A percentile compares a stretch with the other conserved stretches of the same genome.
phyloP scores from a whole-genome alignment of 2,329 filamentous ascomycete species.

The Arthrinium phaeospermum region DNA sequence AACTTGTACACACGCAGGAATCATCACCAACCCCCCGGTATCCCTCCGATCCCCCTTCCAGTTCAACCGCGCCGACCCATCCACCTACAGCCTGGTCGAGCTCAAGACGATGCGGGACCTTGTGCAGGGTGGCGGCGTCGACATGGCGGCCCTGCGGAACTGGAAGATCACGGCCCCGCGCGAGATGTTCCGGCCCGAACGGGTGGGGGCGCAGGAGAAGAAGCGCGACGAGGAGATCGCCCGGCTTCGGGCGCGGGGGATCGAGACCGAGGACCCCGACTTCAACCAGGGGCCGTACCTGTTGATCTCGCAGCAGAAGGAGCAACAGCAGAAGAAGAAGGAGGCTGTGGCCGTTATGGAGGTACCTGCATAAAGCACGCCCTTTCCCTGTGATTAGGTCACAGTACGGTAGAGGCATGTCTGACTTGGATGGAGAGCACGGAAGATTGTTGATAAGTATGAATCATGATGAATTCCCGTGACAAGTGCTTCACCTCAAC shows the following conservation, averaged over 20 bases:
- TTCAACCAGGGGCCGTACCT: background rate
- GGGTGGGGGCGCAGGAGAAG: background rate
- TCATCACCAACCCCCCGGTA: background rate
- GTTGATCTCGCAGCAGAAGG: background rate
- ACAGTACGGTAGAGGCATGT: too few relatives aligned
- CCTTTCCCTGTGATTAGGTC: too few relatives aligned
- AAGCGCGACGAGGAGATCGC: background rate
- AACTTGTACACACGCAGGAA: background rate
- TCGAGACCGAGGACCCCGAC: background rate
- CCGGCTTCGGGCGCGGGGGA: background rate
- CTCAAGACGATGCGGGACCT: constrained; percentile 6
- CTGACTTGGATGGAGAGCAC: too few relatives aligned
- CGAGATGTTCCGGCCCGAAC: background rate
- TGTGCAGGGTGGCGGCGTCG: too few relatives aligned
- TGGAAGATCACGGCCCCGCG: background rate
- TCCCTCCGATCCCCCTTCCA: background rate
- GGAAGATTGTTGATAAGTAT: too few relatives aligned
- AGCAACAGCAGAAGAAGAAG: background rate
- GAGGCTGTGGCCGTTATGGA: background rate
- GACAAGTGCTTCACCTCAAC: too few relatives aligned
- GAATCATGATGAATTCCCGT: too few relatives aligned
- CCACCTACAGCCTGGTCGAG: background rate
- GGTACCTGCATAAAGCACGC: too few relatives aligned
- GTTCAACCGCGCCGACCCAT: constrained; percentile 8
- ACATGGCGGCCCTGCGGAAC: background rate